Evolutionary conservation across 2,329 filamentous ascomycete species (phyloP), one percentile per base, ranked within the genome.

Genomic region (Trichoderma citrinoviride): DNA sequence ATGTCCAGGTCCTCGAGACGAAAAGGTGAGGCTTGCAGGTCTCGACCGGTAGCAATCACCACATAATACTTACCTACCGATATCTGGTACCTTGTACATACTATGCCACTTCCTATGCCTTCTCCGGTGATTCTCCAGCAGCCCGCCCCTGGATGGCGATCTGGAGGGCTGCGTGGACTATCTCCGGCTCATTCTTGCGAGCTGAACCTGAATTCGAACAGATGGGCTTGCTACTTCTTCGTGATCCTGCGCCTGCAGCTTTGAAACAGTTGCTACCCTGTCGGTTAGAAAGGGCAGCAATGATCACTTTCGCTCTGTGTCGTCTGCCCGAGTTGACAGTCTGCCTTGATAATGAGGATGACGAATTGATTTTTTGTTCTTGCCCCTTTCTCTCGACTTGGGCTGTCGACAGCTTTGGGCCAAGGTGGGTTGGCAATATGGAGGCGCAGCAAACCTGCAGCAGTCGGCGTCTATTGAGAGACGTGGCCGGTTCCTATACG

Each of bases 41-140:
- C 47, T 29, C 54, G 25, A 41, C 19, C 15, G 41, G 53, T n/a
- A 19, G 53, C 55, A 37, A 47, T n/a, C 47, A 17, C 43, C 6
- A 15, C 21, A 37, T 14, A 29, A 29, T 29, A 3, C 33, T n/a
- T n/a, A n/a, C 33, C 33, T 37, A 12, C 33, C 33, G 5, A 4
- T 4, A 37, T 1, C 10, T 10, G 5, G 29, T 29, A 29, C 8
- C 29, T 33, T 33, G 29, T 7, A n/a, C n/a, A n/a, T n/a, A 33
- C 7, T 33, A 33, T 8, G 8, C 29, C 29, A 8, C 8, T 10
- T 33, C 29, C 29, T 27, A 7, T 33, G 14, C 71, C 71, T 53
- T 64, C 15, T 56, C 66, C 74, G 75, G 75, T 71, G 70, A 77
- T 71, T 73, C 76, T 69, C 76, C 74, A 73, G 73, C 66, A 54